Evolutionary conservation across 257 asterid species (phyloP).

Genomic region (Nicotiana paniculata): DNA sequence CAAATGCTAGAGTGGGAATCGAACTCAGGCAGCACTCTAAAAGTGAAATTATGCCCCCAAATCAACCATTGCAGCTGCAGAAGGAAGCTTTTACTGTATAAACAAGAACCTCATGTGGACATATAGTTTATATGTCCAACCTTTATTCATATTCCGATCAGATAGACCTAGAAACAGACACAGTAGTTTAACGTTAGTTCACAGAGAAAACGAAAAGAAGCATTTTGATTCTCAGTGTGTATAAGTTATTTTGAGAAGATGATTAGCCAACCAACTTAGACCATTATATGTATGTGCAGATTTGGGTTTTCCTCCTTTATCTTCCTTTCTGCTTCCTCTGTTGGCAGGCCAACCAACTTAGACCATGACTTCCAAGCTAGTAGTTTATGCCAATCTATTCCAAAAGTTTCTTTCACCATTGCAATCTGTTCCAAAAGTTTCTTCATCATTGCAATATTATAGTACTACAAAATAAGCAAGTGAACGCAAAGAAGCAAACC

Average conservation of each 20-base stretch:
- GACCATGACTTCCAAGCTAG: constrained; percentile 38
- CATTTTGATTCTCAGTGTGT: no score
- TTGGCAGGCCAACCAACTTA: constrained; percentile 39
- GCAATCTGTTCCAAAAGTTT: not conserved
- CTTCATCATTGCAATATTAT: no score
- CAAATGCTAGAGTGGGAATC: no score
- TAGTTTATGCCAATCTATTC: not conserved
- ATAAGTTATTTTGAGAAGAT: no score
- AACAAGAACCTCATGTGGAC: not conserved
- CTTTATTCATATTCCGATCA: not conserved
- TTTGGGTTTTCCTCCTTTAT: constrained; percentile 34
- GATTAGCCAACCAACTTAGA: no score
- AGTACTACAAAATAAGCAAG: not conserved
- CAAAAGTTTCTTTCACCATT: not conserved
- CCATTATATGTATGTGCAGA: constrained; percentile 1
- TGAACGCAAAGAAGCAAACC: no score
- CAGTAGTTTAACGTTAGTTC: not conserved
- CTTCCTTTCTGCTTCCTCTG: constrained; percentile 43
- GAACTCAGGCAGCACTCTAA: no score
- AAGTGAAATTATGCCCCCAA: no score
- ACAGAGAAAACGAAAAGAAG: no score
- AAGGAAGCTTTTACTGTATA: not conserved
- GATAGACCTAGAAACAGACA: not conserved
- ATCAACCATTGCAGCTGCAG: no score
- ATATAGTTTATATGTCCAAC: not conserved